phyloP scores from a whole-genome alignment of 768 basidiomycete species.

The Calvatia gigantea region DNA sequence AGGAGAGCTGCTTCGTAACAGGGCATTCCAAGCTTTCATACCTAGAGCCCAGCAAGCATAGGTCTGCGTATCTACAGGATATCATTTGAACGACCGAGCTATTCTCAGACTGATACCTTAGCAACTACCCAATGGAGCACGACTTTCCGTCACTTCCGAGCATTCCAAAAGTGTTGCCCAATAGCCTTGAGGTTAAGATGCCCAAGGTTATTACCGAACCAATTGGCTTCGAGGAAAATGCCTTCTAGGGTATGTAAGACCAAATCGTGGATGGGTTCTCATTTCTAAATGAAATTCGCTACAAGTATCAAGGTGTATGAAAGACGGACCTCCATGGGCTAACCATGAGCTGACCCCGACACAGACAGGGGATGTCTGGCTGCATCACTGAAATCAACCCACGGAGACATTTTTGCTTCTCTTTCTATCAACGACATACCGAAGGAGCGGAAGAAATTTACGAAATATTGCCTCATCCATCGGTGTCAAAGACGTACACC shows the following conservation, averaged over 20 bases:
- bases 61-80: no score
- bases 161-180: conserved; percentile 49
- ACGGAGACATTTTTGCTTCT: conserved; percentile 36
- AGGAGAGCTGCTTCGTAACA: conserved; percentile 47
- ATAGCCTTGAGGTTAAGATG: conserved; percentile 47
- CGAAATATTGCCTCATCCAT: conserved; percentile 18
- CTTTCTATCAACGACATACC: conserved; percentile 26
- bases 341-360: conserved; percentile 42
- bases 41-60: background rate
- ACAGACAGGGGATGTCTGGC: conserved; percentile 31
- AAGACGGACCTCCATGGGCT: conserved; percentile 55
- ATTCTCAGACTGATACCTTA: background rate
- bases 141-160: conserved; percentile 36
- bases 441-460: conserved; percentile 45
- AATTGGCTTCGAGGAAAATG: conserved; percentile 49
- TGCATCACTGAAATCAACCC: conserved; percentile 35
- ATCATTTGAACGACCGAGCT: no score
- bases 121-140: conserved; percentile 29
- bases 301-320: no score
- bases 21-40: conserved; percentile 50
- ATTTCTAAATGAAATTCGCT: no score
- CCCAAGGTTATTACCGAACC: conserved; percentile 32
- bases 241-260: conserved; percentile 33
- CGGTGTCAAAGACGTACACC: background rate
- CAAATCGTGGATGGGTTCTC: no score